Percentiles rank a stretch among this genome's conserved stretches.
Evolutionary conservation across 2,329 filamentous ascomycete species (phyloP).

Genomic region (Eutypa lata): DNA sequence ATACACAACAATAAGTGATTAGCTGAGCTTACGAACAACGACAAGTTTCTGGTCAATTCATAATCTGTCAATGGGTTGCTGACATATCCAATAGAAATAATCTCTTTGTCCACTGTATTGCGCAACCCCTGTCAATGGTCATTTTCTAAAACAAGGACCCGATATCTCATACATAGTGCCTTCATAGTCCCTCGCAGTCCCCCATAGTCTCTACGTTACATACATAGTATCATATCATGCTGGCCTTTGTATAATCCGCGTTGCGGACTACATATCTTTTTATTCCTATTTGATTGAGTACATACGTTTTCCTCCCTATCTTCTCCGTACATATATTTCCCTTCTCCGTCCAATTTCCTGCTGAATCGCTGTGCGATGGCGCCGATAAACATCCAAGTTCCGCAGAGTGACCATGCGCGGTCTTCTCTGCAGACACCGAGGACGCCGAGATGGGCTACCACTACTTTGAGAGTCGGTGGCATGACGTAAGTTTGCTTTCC

Average conservation of each 20-base stretch:
- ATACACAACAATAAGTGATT: not conserved
- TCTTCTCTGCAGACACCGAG: slow-evolving; percentile 30
- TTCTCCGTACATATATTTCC: slow-evolving; percentile 2
- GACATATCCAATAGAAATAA: not conserved
- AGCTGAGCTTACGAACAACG: not conserved
- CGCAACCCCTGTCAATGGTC: not conserved
- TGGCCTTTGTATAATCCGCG: slow-evolving; percentile 11
- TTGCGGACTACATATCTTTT: not conserved
- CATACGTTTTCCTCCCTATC: not conserved
- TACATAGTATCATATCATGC: slow-evolving; percentile 17
- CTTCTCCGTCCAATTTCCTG: not conserved
- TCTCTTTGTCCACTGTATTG: not conserved
- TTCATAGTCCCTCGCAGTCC: too few relatives aligned
- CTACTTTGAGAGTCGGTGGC: slow-evolving; percentile 84
- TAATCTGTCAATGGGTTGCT: not conserved
- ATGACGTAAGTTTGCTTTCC: slow-evolving; percentile 57
- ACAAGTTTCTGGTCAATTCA: not conserved
- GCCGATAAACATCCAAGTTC: slow-evolving; percentile 46
- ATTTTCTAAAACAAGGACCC: not conserved
- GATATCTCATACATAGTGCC: too few relatives aligned
- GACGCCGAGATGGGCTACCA: slow-evolving; percentile 74
- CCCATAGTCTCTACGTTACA: not conserved
- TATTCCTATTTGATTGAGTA: not conserved
- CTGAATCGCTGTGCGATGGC: slow-evolving; percentile 40
- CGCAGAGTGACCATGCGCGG: slow-evolving; percentile 32